Evolutionary conservation across 805 yeast genomes (phyloP).

Genomic region (Starmerella etchellsii): DNA sequence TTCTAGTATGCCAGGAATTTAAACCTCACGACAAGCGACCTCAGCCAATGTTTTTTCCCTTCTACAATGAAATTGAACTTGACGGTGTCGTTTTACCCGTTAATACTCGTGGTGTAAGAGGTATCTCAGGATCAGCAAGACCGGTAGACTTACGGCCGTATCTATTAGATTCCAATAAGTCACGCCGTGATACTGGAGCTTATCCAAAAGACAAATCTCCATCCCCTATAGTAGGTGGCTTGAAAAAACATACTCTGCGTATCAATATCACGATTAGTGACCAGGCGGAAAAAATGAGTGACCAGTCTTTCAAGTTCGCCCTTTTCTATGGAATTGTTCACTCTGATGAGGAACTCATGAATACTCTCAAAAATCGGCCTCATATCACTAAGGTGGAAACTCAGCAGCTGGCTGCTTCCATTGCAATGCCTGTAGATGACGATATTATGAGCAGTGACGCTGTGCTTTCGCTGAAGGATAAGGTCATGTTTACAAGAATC

Average conservation of each 20-base stretch:
- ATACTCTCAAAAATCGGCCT: conserved; percentile 33
- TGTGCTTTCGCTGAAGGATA: conserved; percentile 60
- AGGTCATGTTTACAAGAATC: conserved; percentile 61
- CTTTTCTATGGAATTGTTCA: conserved; percentile 45
- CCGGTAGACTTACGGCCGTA: conserved; percentile 66
- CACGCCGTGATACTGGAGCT: neutral
- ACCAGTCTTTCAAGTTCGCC: conserved; percentile 30
- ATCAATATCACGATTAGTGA: conserved; percentile 32
- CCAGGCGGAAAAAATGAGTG: conserved; percentile 39
- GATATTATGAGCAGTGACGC: conserved; percentile 58
- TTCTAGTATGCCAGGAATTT: conserved; percentile 37
- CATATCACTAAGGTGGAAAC: conserved; percentile 44
- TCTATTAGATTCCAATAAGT: conserved; percentile 19
- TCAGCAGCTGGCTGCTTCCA: conserved; percentile 32
- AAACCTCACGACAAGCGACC: conserved; percentile 8
- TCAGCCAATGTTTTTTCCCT: conserved; percentile 48
- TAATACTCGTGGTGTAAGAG: conserved; percentile 62
- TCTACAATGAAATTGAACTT: conserved; percentile 51
- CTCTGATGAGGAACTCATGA: conserved; percentile 33
- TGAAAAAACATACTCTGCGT: conserved; percentile 2
- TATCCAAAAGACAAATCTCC: neutral
- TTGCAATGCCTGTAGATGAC: conserved; percentile 43
- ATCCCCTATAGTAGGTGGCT: neutral
- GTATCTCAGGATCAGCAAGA: conserved; percentile 60
- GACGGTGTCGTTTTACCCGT: conserved; percentile 41